Evolutionary conservation across 1,139 yeast species (phyloP), one percentile per base, ranked within the genome.

Genomic region (Blastobotrys proliferans): DNA sequence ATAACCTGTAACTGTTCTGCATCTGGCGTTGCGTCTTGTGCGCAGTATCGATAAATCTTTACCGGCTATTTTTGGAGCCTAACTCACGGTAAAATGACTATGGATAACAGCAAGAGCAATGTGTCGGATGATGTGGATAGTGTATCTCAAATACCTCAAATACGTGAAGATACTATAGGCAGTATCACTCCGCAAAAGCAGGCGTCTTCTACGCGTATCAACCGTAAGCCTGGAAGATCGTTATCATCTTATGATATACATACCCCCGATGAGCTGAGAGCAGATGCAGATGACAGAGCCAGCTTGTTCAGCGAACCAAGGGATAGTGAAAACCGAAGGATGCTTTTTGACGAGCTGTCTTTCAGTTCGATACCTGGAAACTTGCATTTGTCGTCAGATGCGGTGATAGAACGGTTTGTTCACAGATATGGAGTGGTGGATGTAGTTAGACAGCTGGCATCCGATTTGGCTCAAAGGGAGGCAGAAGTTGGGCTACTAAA

Each of bases 401-500:
- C 52, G 20, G 55, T 67, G 10, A 57, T 69, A 13, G 58, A 64
- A 18, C 57, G 64, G 9, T 68, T 73, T 43, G 63, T 75, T 4
- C 56, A 56, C 2, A 60, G 70, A 21, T 64, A 68, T 43, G 76
- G 78, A 18, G 68, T 76, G 0, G 57, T 66, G 4, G 57, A 60
- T 1, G 64, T 76, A 21, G 67, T 76, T 3, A 63, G 72, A 28
- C 81, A 75, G 52, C 58, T 76, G 22, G 73, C 79, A 0, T 52
- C 66, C 0, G 81, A 76, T 47, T 55, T 77, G 45, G 74, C 77
- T 0, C 63, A 66, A 31, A 67, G 76, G 35, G 79, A 76, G 47
- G 64, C 73, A 2, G 78, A 75, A 50, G 60, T 75, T 36, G 61
- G 69, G 3, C 51, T 72, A 28, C 51, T 70, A 28, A 62, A 74